Evolutionary conservation across 2,329 filamentous ascomycete species (phyloP).

Genomic region (Talaromyces funiculosus): DNA sequence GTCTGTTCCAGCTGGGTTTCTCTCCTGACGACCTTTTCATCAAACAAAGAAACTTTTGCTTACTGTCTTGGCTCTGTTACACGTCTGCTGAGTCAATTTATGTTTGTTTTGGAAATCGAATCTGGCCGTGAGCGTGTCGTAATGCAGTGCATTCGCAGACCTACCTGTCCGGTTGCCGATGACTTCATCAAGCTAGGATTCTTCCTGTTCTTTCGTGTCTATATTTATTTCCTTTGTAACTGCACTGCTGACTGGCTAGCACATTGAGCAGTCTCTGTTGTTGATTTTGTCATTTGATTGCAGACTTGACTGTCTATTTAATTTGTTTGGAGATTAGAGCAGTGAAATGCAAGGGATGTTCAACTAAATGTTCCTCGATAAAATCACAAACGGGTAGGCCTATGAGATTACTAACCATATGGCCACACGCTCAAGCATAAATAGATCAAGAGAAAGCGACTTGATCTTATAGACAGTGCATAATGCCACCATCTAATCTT

Average conservation of each 20-base stretch:
- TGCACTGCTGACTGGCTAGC: background rate
- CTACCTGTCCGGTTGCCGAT: background rate
- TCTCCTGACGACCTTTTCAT: conserved; percentile 1
- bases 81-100: background rate
- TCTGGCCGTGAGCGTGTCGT: conserved; percentile 1
- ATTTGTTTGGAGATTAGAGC: conserved; percentile 2
- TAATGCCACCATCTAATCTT: background rate
- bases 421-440: background rate
- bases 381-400: background rate
- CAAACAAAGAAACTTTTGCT: background rate
- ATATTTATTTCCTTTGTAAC: conserved; percentile 10
- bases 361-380: background rate
- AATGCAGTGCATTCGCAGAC: background rate
- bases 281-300: conserved; percentile 3
- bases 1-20: conserved; percentile 2
- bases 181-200: background rate
- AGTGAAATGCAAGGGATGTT: background rate
- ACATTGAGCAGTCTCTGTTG: background rate
- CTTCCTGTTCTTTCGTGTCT: conserved; percentile 9
- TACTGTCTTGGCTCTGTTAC: background rate
- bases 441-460: background rate
- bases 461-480: background rate
- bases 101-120: background rate
- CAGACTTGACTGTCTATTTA: conserved; percentile 8
- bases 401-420: background rate